Conservation (phyloP, 2,329 filamentous ascomycete genomes). For the Paraphaeosphaeria minitans region DNA sequence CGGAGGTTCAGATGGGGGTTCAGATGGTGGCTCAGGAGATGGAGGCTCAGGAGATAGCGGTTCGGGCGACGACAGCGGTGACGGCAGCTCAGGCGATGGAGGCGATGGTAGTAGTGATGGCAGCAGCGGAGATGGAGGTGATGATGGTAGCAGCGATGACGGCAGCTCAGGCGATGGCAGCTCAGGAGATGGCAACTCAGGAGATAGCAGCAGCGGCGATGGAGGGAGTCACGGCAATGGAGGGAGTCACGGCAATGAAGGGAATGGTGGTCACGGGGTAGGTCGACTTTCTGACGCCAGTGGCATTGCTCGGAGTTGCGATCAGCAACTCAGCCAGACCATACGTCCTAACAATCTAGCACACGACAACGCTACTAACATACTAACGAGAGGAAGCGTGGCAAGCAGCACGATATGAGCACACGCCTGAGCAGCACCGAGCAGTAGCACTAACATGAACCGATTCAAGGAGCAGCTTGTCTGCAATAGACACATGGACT, state of each 20-base stretch:
- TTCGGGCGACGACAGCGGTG: background rate
- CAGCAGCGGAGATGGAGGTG: no score
- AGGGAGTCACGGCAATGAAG: background rate
- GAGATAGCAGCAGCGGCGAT: no score
- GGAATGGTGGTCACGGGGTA: background rate
- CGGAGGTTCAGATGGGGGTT: no score
- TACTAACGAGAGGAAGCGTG: background rate
- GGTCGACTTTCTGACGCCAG: conserved; percentile 3
- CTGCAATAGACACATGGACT: background rate
- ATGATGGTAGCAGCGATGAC: background rate
- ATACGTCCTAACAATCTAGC: background rate
- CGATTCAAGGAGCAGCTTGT: background rate
- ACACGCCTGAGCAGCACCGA: background rate
- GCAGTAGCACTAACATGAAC: background rate
- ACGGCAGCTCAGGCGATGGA: background rate
- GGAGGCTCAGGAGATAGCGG: background rate
- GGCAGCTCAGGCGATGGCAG: no score
- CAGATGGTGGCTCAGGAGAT: background rate
- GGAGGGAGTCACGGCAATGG: background rate
- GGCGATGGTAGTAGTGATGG: background rate
- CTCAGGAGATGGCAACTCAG: no score
- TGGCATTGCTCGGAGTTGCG: background rate
- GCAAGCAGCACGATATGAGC: background rate
- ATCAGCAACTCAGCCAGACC: no score
- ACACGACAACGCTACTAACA: background rate